A percentile compares a stretch with the other conserved stretches of the same genome.
Evolutionary conservation across 345 rosid genomes (phyloP).

Genomic region (Euphorbia lathyris): DNA sequence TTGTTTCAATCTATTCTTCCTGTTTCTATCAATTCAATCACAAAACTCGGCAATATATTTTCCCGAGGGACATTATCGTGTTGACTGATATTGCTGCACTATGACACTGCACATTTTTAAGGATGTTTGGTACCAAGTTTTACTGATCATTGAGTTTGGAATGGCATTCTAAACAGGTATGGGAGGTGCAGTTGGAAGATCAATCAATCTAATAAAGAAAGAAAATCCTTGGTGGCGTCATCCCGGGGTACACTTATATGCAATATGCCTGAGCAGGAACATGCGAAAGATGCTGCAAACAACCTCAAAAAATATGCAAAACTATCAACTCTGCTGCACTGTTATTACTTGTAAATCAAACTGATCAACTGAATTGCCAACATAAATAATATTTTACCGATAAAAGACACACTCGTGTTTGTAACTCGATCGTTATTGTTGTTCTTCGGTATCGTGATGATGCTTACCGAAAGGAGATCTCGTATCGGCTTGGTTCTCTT

Average conservation of each 20-base stretch:
- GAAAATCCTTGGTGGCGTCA: conserved; percentile 45
- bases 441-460: no score
- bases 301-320: conserved; percentile 49
- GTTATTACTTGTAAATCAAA: not conserved
- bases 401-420: no score
- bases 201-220: conserved; percentile 35
- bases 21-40: no score
- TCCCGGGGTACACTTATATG: conserved; percentile 67
- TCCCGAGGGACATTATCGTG: no score
- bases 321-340: conserved; percentile 32
- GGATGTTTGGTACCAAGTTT: not conserved
- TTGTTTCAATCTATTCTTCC: no score
- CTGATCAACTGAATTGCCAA: not conserved
- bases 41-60: no score
- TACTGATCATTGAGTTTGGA: not conserved
- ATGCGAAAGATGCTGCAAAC: conserved; percentile 47
- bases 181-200: conserved; percentile 81
- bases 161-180: conserved; percentile 44
- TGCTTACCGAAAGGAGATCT: no score
- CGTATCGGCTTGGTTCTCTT: no score
- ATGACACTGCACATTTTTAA: no score
- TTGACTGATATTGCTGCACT: no score
- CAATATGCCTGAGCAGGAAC: conserved; percentile 70
- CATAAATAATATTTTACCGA: not conserved
- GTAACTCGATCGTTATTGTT: no score